Evolutionary conservation across 108 stramenopile species (phyloP).

Genomic region (Aurantiochytrium sp.): DNA sequence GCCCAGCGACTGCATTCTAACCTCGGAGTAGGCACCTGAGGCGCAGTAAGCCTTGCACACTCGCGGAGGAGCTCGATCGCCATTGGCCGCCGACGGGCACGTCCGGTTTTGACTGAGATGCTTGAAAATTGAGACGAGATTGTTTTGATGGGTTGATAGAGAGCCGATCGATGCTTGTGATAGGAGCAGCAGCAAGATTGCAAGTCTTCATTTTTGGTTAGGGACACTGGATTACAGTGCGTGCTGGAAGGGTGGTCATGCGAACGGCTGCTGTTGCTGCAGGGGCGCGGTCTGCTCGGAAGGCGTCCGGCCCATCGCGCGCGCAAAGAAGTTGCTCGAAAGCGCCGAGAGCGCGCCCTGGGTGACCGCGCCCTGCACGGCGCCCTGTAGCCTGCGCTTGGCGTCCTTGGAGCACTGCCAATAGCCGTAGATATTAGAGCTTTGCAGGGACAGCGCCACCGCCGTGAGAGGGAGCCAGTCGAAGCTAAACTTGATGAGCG

Average conservation of each 20-base stretch:
- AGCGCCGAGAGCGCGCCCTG: background rate
- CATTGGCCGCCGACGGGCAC: too few species aligned
- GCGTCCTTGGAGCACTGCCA: slow-evolving; percentile 49
- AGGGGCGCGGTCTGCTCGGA: slow-evolving; percentile 11
- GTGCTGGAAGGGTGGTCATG: background rate
- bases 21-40: background rate
- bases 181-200: too few species aligned
- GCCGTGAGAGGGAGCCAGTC: slow-evolving; percentile 56
- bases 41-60: too few species aligned
- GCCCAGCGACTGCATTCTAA: background rate
- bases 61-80: too few species aligned
- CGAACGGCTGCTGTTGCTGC: background rate
- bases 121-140: too few species aligned
- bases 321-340: background rate
- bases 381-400: background rate
- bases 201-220: too few species aligned
- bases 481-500: slow-evolving; percentile 42
- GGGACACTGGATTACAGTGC: too few species aligned
- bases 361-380: background rate
- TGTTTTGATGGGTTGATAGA: too few species aligned
- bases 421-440: slow-evolving; percentile 60
- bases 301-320: background rate
- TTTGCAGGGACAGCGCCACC: slow-evolving; percentile 50
- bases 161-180: too few species aligned
- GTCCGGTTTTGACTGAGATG: too few species aligned